Conservation (phyloP, 768 basidiomycete species). For the Leccinum fibrillosum region DNA sequence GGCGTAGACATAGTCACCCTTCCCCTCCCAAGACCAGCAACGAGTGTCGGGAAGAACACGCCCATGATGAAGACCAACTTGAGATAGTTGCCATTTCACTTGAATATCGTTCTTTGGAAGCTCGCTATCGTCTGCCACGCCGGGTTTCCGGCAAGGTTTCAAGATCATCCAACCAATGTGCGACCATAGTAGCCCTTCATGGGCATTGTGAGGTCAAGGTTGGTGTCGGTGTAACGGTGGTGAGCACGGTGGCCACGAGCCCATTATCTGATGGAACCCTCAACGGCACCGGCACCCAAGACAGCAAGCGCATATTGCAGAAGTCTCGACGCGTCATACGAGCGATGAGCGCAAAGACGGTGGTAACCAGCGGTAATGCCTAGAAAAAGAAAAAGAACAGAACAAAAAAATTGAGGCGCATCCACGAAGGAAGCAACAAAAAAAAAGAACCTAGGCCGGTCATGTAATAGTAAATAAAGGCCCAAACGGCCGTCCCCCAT, state of each 20-base stretch:
- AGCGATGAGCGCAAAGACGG: conserved; percentile 93
- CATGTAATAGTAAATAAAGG: conserved; percentile 67
- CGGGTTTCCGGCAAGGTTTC: conserved; percentile 85
- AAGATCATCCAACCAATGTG: conserved; percentile 93
- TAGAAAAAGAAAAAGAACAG: conserved; percentile 37
- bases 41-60: conserved; percentile 68
- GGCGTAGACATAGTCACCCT: conserved; percentile 85
- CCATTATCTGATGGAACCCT: conserved; percentile 99
- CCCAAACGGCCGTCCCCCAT: conserved; percentile 72
- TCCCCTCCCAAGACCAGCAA: conserved; percentile 78
- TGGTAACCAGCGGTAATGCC: conserved; percentile 95
- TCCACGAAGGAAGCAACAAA: not conserved
- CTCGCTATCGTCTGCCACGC: conserved; percentile 88
- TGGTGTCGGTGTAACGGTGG: conserved; percentile 95
- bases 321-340: conserved; percentile 87
- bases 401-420: not conserved
- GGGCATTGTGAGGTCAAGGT: conserved; percentile 95
- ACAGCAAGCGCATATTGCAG: conserved; percentile 83
- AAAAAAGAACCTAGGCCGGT: conserved; percentile 73
- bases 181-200: conserved; percentile 82
- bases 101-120: conserved; percentile 68
- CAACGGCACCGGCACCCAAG: conserved; percentile 87
- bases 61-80: conserved; percentile 66
- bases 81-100: conserved; percentile 86
- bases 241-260: conserved; percentile 95